Evolutionary conservation across 2,329 filamentous ascomycete genomes (phyloP).

Genomic region (Alternaria sp.): DNA sequence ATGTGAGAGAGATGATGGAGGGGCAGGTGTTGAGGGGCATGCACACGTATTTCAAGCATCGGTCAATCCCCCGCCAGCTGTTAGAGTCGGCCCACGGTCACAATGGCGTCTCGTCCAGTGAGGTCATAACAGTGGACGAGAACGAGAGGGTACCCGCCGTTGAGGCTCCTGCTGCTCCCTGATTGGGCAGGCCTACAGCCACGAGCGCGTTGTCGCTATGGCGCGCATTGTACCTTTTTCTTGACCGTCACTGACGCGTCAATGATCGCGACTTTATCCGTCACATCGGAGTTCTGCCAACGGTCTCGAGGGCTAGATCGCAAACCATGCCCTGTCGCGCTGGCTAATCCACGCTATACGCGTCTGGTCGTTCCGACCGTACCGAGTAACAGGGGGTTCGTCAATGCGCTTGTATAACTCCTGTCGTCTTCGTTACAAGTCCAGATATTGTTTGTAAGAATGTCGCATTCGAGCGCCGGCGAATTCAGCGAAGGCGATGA

Average conservation of each 20-base stretch:
- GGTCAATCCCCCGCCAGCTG: slow-evolving; percentile 21
- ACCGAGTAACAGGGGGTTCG: not conserved
- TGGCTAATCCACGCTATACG: not conserved
- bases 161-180: not conserved
- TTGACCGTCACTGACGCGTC: slow-evolving; percentile 14
- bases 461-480: not conserved
- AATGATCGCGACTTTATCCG: slow-evolving; percentile 10
- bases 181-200: slow-evolving; percentile 5
- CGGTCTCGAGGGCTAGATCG: not conserved
- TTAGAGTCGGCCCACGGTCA: slow-evolving; percentile 24
- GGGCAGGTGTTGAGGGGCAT: slow-evolving; percentile 33
- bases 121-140: slow-evolving; percentile 39
- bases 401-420: not conserved
- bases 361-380: slow-evolving; percentile 1
- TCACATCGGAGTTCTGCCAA: slow-evolving; percentile 8
- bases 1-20: slow-evolving; percentile 14
- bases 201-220: slow-evolving; percentile 1
- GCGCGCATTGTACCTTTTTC: slow-evolving; percentile 11
- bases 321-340: not conserved
- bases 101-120: slow-evolving; percentile 35
- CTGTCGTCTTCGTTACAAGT: not conserved
- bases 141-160: slow-evolving; percentile 13
- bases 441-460: not conserved
- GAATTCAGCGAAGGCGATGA: not conserved
- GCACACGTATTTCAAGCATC: slow-evolving; percentile 33